Base-by-base conservation (phyloP, 1,139 yeast species). In the Trichomonascaceae sp. region DNA sequence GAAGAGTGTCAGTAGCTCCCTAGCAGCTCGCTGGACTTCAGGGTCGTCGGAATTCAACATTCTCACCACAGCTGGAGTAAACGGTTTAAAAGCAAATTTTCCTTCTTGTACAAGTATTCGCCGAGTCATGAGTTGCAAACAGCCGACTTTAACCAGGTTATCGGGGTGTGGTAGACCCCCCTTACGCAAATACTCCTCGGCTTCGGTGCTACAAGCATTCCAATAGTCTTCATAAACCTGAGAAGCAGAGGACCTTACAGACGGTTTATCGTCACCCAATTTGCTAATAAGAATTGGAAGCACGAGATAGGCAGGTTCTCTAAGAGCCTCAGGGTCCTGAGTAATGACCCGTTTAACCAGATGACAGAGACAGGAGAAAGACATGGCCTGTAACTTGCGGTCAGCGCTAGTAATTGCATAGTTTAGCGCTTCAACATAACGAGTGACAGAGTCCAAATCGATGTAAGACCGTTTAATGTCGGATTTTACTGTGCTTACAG, bases 341-440 rank as follows among this genome's bases (percentile, higher is more conserved):
- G 84, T 81, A 52, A 87, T 82, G 1, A 87, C 82, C 18, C 96
- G 75, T 62, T 87, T 87, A 30, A 87, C 80, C 49, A 89, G 71
- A 65, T 89, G 93, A 57, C 91, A 85, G 10, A 87, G 69, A 10
- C 89, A 79, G 13, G 88, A 82, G 65, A 87, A 87, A 1, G 86
- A 78, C 43, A 74, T 63, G 0, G 76, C 64, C 57, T 74, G 74
- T 22, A 83, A 72, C n/a, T 75, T 71, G 27, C 69, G 57, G 49
- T 76, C 78, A 2, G 69, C 64, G 1, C 76, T 69, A 54, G 75
- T 74, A 45, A 75, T 72, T 1, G 82, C 83, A 9, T 73, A 61
- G 13, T 78, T 69, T 46, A 86, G 70, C 0, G 87, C 78, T 53
- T 81, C 82, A 58, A 85, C 78, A 67, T 85, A 85, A 45, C 73